Base-by-base conservation (phyloP, 2,329 filamentous ascomycete species). In the Colletotrichum zoysiae region DNA sequence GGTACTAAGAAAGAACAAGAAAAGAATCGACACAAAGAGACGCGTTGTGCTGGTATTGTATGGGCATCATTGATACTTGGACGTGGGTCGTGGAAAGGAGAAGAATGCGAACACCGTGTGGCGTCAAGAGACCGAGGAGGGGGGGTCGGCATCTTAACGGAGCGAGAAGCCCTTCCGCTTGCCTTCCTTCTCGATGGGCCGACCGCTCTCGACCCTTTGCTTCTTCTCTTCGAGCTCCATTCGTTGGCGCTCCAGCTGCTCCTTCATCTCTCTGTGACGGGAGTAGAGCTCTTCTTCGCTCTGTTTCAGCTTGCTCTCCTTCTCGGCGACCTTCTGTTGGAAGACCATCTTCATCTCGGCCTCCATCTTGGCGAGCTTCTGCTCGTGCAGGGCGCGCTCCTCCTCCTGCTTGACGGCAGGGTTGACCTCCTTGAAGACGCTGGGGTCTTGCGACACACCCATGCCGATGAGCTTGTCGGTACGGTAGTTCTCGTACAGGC, bases 261-360 rank as follows among this genome's bases (percentile, higher is more conserved):
- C 96, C 89, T 98, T 99, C 96, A 99, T 99, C 88, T 99, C 96
- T 82, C 95, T 92, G 87, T 99, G 96, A 78, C 96, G 93, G 76
- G 96, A 95, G 81, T 98, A 98, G 71, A 99, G 87, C 88, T 99
- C 96, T 84, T 99, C 96, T 85, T 99, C 96, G 88, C 95, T 97
- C 87, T 98, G 96, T 87, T 97, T 97, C 82, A 99, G 88, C 87
- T 99, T 99, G 90, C 94, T 97, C 86, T 99, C 96, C 89, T 99
- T 99, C 85, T 99, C 96, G 76, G 94, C 91, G 42, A 99, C 96
- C 92, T 99, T 99, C 84, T 99, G 96, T 84, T 98, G 96, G 94
- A 99, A 99, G 77, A 99, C 96, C 94, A 98, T 97, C 94, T 99
- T 99, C 96, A 99, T 99, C 85, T 99, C 96, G 80, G 95, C 91